Percentiles rank a stretch among this genome's conserved stretches.
Conservation (phyloP, 768 basidiomycete species). For the Strobilomyces confusus region DNA sequence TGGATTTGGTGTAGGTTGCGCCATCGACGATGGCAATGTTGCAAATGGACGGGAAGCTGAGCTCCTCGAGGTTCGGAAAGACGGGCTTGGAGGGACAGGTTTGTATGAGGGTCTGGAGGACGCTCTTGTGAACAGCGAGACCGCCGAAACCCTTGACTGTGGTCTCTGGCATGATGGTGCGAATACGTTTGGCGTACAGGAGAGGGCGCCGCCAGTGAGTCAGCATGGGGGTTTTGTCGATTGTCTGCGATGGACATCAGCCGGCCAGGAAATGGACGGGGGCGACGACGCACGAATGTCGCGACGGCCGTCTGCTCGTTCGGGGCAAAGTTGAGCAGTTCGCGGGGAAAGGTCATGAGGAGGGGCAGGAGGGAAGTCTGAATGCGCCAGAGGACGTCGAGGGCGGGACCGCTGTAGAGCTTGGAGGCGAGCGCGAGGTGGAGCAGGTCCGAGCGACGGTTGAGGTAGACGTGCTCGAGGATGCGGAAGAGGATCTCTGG, state of each 20-base stretch:
- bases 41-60: slow-evolving; percentile 11
- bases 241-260: slow-evolving; percentile 1
- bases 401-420: slow-evolving; percentile 14
- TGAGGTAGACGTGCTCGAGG: slow-evolving; percentile 13
- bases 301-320: slow-evolving; percentile 15
- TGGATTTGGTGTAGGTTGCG: slow-evolving; percentile 9
- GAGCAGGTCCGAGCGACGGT: slow-evolving; percentile 12
- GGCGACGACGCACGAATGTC: slow-evolving; percentile 10
- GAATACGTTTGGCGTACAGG: slow-evolving; percentile 19
- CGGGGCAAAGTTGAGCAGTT: slow-evolving; percentile 13
- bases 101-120: slow-evolving; percentile 17
- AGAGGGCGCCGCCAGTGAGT: slow-evolving; percentile 20
- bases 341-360: slow-evolving; percentile 15
- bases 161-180: slow-evolving; percentile 7
- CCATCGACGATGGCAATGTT: slow-evolving; percentile 16
- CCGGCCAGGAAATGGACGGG: not conserved
- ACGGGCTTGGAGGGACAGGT: slow-evolving; percentile 19
- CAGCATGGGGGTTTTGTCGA: slow-evolving; percentile 9
- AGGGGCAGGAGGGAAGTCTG: slow-evolving; percentile 19
- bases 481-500: slow-evolving; percentile 15
- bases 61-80: slow-evolving; percentile 24
- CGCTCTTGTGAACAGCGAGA: slow-evolving; percentile 11
- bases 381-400: slow-evolving; percentile 21
- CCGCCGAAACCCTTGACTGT: slow-evolving; percentile 7
- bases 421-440: slow-evolving; percentile 17